Percentiles rank a stretch among this genome's conserved stretches.
phyloP scores from a whole-genome alignment of 202 grass and related monocot species.

The Saccharum hybrid region DNA sequence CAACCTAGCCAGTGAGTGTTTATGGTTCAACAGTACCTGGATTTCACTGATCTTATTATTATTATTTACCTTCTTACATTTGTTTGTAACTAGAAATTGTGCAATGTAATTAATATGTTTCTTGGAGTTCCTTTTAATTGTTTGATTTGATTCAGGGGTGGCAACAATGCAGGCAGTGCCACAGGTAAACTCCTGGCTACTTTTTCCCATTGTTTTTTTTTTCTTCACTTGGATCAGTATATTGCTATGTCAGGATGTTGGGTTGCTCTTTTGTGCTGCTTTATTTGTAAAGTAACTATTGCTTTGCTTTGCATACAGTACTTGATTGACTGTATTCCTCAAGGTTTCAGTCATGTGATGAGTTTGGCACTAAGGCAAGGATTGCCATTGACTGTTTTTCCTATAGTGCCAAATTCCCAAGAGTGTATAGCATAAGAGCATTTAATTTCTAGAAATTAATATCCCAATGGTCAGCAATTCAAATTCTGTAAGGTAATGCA shows the following conservation, averaged over 20 bases:
- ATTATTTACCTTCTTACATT: neutral
- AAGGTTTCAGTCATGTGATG: constrained; percentile 6
- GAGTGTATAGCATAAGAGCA: neutral
- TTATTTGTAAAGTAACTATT: neutral
- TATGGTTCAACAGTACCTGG: constrained; percentile 25
- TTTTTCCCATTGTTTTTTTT: neutral
- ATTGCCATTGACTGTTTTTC: neutral
- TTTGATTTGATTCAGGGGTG: constrained; percentile 71
- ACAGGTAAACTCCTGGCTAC: constrained; percentile 52
- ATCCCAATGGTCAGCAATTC: neutral
- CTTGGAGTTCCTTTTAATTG: neutral
- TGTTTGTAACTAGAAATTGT: constrained; percentile 23
- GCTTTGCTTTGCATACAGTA: neutral
- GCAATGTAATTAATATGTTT: constrained; percentile 24
- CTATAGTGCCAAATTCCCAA: neutral
- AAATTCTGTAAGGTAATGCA: neutral
- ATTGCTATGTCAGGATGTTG: constrained; percentile 7
- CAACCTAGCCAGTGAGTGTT: constrained; percentile 74
- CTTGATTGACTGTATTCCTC: constrained; percentile 15
- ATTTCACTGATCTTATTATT: neutral
- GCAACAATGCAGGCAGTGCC: constrained; percentile 50
- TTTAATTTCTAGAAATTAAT: constrained; percentile 22
- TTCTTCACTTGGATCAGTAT: constrained; percentile 2
- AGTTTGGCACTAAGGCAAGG: neutral
- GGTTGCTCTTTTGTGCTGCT: constrained; percentile 10